These are phyloP conservation scores for Fusarium citri DNA, from an alignment of 2,329 filamentous ascomycete species.

Conservation along the genomic window DNA sequence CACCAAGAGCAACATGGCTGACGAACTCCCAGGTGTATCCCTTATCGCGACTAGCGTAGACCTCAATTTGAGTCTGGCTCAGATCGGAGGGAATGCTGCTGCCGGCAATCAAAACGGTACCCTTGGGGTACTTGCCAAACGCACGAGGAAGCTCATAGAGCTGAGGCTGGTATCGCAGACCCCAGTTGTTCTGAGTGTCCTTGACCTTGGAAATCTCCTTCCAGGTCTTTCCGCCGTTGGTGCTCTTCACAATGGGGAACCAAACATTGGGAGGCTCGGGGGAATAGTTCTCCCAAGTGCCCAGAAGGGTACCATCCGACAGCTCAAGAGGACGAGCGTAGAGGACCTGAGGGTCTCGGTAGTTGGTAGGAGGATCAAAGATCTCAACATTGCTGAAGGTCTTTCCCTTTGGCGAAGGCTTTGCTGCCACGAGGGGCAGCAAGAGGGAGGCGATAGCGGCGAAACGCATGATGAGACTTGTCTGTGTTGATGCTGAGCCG, in stretches of 20 bases:
- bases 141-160: conserved; percentile 71
- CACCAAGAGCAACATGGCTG: conserved; percentile 72
- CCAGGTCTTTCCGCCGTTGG: conserved; percentile 71
- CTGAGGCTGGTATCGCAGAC: conserved; percentile 76
- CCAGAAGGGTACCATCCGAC: conserved; percentile 59
- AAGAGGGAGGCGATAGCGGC: conserved; percentile 22
- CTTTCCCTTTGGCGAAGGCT: conserved; percentile 23
- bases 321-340: conserved; percentile 60
- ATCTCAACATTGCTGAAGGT: conserved; percentile 50
- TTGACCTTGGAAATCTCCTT: conserved; percentile 70
- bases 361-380: conserved; percentile 56
- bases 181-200: conserved; percentile 73
- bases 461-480: conserved; percentile 32
- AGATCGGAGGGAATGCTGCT: conserved; percentile 70
- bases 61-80: conserved; percentile 73
- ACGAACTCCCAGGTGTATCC: conserved; percentile 75
- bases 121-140: conserved; percentile 68
- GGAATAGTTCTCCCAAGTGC: conserved; percentile 68
- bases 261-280: conserved; percentile 65
- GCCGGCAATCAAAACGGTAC: conserved; percentile 70
- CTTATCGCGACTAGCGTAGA: conserved; percentile 73
- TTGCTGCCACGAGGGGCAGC: conserved; percentile 32
- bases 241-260: conserved; percentile 66
- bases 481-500: conserved; percentile 9
- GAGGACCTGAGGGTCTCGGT: conserved; percentile 57